Evolutionary conservation across 1,284 basidiomycete species (phyloP).

Genomic region (Phylloporus sp.): DNA sequence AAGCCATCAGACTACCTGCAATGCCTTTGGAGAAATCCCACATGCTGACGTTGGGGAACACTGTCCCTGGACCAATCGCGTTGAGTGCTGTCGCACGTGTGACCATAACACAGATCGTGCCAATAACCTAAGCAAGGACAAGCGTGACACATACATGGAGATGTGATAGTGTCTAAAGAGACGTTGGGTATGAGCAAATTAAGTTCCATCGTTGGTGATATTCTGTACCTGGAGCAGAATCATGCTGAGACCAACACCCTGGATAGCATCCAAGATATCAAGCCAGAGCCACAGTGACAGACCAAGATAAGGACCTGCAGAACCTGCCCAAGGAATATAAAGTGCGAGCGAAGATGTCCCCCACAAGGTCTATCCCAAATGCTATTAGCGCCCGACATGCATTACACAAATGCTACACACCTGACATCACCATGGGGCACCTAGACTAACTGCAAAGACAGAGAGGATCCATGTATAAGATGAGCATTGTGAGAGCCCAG

Average conservation of each 20-base stretch:
- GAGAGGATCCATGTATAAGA: conserved; percentile 93
- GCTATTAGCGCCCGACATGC: conserved; percentile 14
- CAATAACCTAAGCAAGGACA: conserved; percentile 84
- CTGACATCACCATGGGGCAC: conserved; percentile 93
- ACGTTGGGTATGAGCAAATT: neutral
- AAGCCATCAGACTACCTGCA: conserved; percentile 75
- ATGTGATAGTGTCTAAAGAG: conserved; percentile 76
- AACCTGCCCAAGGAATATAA: conserved; percentile 91
- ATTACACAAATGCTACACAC: conserved; percentile 37
- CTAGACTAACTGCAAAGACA: conserved; percentile 91
- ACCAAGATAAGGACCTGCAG: conserved; percentile 83
- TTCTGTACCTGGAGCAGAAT: conserved; percentile 78
- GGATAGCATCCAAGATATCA: conserved; percentile 89
- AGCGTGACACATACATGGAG: conserved; percentile 92
- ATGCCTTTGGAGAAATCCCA: conserved; percentile 82
- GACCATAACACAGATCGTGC: conserved; percentile 82
- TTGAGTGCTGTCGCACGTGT: conserved; percentile 87
- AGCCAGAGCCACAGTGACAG: conserved; percentile 92
- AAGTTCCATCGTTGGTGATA: neutral
- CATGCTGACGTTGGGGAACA: conserved; percentile 90
- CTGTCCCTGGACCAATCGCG: conserved; percentile 80
- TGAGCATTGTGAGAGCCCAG: conserved; percentile 75
- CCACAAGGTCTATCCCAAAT: conserved; percentile 69
- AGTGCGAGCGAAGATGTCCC: conserved; percentile 84
- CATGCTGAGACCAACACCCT: conserved; percentile 93